Evolutionary conservation across 192 early-diverging fungal species (phyloP).

Genomic region (Coemansia sp.): DNA sequence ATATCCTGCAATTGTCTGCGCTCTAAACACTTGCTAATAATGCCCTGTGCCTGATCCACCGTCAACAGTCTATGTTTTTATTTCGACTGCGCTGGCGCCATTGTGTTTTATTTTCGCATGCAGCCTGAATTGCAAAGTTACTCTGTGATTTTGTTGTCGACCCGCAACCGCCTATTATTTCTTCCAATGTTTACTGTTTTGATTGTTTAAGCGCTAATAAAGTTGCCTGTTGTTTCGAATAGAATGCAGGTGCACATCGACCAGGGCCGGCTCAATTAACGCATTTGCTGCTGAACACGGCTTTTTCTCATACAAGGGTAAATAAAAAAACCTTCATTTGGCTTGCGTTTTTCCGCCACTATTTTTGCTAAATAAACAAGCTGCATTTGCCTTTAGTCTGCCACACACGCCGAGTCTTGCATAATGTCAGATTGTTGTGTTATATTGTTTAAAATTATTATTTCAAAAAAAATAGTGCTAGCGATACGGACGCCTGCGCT

Average conservation of each 20-base stretch:
- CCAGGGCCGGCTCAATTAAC: not conserved
- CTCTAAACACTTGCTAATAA: not conserved
- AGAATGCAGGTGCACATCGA: not conserved
- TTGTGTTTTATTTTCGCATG: too few species aligned
- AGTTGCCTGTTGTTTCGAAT: not conserved
- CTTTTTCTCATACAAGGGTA: not conserved
- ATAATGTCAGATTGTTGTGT: too few species aligned
- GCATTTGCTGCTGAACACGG: not conserved
- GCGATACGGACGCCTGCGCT: too few species aligned
- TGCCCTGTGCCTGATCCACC: not conserved
- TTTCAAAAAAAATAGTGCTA: too few species aligned
- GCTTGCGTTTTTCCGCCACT: not conserved
- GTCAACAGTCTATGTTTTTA: slow-evolving; percentile 3
- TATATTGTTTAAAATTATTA: too few species aligned
- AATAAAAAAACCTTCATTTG: not conserved
- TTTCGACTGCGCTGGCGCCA: not conserved
- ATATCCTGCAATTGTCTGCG: not conserved
- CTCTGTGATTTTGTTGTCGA: not conserved
- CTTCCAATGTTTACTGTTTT: not conserved
- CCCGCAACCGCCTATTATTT: too few species aligned
- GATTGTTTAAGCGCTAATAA: not conserved
- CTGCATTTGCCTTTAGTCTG: not conserved
- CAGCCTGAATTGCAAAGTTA: not conserved
- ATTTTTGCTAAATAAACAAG: not conserved
- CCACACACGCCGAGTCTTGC: too few species aligned